phyloP scores from a whole-genome alignment of 306 rosid species.

The Dalbergia oliveri region DNA sequence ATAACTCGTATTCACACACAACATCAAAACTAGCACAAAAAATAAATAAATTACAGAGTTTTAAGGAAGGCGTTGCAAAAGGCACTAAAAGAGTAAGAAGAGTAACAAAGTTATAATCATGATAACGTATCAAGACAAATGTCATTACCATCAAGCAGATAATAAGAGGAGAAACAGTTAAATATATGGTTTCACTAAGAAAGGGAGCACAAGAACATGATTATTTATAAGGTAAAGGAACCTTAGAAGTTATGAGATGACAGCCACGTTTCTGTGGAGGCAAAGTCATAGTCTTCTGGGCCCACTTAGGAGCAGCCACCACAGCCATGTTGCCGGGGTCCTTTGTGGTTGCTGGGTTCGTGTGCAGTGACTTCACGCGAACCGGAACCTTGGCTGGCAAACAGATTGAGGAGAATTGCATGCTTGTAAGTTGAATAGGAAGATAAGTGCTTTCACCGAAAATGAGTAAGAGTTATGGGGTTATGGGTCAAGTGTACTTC shows the following conservation, averaged over 20 bases:
- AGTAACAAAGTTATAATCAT: no score
- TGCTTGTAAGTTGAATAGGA: background rate
- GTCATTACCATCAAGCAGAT: no score
- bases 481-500: background rate
- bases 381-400: constrained; percentile 34
- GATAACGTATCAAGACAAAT: no score
- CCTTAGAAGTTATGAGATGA: constrained; percentile 78
- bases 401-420: constrained; percentile 43
- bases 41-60: no score
- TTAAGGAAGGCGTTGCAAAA: no score
- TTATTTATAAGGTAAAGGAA: background rate
- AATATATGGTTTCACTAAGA: background rate
- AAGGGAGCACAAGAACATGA: background rate
- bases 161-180: no score
- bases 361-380: constrained; percentile 42
- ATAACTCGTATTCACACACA: no score
- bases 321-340: constrained; percentile 49
- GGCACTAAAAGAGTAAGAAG: no score
- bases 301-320: constrained; percentile 69
- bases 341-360: constrained; percentile 27
- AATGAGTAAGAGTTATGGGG: background rate
- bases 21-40: no score
- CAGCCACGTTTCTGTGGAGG: constrained; percentile 81
- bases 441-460: constrained; percentile 2
- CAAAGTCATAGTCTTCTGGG: constrained; percentile 79